phyloP scores from a whole-genome alignment of 1,284 basidiomycete genomes.

The Sanghuangporus weigelae region DNA sequence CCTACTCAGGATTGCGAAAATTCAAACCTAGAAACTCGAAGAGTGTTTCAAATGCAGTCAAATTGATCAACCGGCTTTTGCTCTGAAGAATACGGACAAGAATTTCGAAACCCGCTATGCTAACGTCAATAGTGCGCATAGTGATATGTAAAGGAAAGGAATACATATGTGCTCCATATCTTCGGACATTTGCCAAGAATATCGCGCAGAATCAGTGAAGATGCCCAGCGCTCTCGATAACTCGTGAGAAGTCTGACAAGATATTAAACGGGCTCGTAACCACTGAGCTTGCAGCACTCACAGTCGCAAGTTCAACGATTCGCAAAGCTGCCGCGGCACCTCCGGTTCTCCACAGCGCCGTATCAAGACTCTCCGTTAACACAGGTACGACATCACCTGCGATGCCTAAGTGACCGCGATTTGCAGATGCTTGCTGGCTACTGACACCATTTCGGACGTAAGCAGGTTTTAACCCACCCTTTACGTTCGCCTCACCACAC shows the following conservation, averaged over 20 bases:
- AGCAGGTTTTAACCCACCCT: not conserved
- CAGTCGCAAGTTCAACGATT: slow-evolving; percentile 75
- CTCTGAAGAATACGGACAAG: slow-evolving; percentile 68
- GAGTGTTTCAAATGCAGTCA: slow-evolving; percentile 70
- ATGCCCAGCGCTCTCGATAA: slow-evolving; percentile 69
- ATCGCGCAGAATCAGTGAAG: slow-evolving; percentile 70
- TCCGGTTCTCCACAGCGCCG: slow-evolving; percentile 78
- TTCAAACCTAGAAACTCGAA: slow-evolving; percentile 84
- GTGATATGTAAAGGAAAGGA: slow-evolving; percentile 24
- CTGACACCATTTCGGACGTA: slow-evolving; percentile 8
- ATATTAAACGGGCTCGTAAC: not conserved
- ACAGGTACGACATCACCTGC: slow-evolving; percentile 58
- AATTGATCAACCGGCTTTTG: slow-evolving; percentile 74
- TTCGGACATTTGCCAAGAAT: slow-evolving; percentile 89
- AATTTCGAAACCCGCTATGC: slow-evolving; percentile 81
- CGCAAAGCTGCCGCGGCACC: slow-evolving; percentile 74
- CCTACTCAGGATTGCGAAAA: slow-evolving; percentile 75
- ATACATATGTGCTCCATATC: slow-evolving; percentile 83
- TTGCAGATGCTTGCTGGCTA: not conserved
- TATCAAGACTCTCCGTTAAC: slow-evolving; percentile 63
- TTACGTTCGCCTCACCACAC: not conserved
- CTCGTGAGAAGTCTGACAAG: slow-evolving; percentile 59
- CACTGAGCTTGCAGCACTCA: slow-evolving; percentile 28
- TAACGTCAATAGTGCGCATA: not conserved
- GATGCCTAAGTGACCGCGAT: not conserved